phyloP scores from a whole-genome alignment of 495 filamentous ascomycete species.

The Neurospora hispaniola region DNA sequence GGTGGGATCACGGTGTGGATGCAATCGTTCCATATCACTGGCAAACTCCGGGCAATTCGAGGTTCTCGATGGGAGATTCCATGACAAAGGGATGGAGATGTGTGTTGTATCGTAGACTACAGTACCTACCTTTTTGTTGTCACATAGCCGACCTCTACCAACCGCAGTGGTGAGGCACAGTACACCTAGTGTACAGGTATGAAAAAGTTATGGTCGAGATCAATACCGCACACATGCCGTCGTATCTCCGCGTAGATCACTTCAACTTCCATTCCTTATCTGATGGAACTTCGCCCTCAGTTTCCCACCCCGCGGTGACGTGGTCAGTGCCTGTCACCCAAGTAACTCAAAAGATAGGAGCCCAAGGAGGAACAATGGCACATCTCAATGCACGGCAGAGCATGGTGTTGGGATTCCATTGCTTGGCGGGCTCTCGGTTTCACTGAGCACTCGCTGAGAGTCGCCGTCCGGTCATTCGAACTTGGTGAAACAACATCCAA shows the following conservation, averaged over 20 bases:
- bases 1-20: background rate
- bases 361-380: background rate
- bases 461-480: background rate
- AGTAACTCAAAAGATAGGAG: background rate
- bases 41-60: background rate
- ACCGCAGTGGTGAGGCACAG: background rate
- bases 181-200: background rate
- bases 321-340: background rate
- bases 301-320: background rate
- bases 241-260: background rate
- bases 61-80: background rate
- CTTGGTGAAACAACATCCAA: background rate
- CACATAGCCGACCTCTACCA: too few relatives aligned
- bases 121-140: too few relatives aligned
- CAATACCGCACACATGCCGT: background rate
- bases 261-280: background rate
- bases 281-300: background rate
- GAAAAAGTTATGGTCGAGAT: background rate
- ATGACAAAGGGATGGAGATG: background rate
- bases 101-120: background rate
- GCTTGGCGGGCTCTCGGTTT: background rate
- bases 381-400: background rate
- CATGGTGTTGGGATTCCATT: background rate
- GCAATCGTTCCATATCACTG: background rate
- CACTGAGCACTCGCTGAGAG: background rate